Base-by-base conservation (phyloP, 495 filamentous ascomycete species). In the Tetracladium setigerum region DNA sequence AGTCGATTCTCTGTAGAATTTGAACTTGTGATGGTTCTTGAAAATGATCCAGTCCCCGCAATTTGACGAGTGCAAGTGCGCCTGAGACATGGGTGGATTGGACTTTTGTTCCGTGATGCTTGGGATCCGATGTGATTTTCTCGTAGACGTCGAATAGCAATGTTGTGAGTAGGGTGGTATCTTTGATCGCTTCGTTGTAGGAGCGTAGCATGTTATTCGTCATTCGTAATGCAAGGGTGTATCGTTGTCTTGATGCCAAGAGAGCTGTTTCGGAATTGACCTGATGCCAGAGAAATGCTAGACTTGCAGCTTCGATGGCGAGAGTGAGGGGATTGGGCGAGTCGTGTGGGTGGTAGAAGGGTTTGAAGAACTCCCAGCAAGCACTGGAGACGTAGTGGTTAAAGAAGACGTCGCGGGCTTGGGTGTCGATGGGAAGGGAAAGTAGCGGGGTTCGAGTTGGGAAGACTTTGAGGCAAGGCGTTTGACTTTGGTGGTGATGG, bases 61-160 rank as follows among this genome's bases (percentile, higher is more conserved):
- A 46, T 52, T 72, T 68, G 4, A 79, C 68, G 9, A 84, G 61
- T 0, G 76, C 71, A 0, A 68, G 71, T 4, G 78, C 76, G 7
- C 81, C 81, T 31, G 67, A 65, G 46, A 82, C 70, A 60, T 84
- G 81, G 34, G 69, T 73, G 30, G 69, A 73, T 66, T 76, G 81
- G 2, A 70, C 68, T 15, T 68, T 60, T 5, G 62, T 51, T 49
- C 67, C 62, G 8, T 44, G 39, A 7, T 7, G 7, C 3, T 7
- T 3, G 15, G 40, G 22, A 11, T 50, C 33, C 44, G 71, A 71
- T 0, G 68, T 67, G 43, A 79, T 67, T 52, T 78, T 67, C 55
- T 63, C 75, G 41, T 76, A 79, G 1, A 76, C 53, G n/a, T 71
- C 73, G 30, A 85, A 67, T 31, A 83, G 68, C 5, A 85, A 59